Base-by-base conservation (phyloP, 2,329 filamentous ascomycete genomes). In the Trichoderma sp. region DNA sequence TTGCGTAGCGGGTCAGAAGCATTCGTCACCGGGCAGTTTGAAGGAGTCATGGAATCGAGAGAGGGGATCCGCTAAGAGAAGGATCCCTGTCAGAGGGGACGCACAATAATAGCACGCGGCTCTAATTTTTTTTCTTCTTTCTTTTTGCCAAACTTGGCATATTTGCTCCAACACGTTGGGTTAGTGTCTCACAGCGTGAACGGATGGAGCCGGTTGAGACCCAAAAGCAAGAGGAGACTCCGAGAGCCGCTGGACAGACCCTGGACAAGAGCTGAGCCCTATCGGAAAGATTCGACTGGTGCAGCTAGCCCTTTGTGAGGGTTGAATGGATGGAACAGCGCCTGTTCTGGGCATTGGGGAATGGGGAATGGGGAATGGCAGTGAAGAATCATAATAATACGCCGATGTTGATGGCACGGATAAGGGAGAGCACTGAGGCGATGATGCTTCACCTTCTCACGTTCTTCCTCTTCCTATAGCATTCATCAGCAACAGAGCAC, bases 1-100 rank as follows among this genome's bases (percentile, higher is more conserved):
- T 65, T 65, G 63, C 63, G 63, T 65, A 65, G 45, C 2, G 34
- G 6, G 29, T 15, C 5, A 17, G 17, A 13, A 13, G 52, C 19
- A 56, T 48, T 65, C 63, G 63, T 65, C 63, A 65, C 37, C 37
- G 35, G 19, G 52, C 35, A 29, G 27, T 35, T 48, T 25, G 19
- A 29, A 45, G n/a, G 19, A 48, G 52, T 27, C 19, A 9, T 52
- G 39, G 17, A 54, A 54, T 54, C 29, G 39, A 34, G n/a, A 35
- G 32, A 53, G 37, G n/a, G 22, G 27, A 34, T 63, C 35, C 50
- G 50, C 61, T 64, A 64, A 13, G 25, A 22, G 35, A 17, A 13
- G 32, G 15, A 39, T 34, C 35, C 35, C 59, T 48, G 42, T 48
- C 19, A 48, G 42, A 48, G 19, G 19, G 19, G 42, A 48, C 42